Evolutionary conservation across 2,329 filamentous ascomycete genomes (phyloP), one percentile per base, ranked within the genome.

Genomic region (Setomelanomma holmii): DNA sequence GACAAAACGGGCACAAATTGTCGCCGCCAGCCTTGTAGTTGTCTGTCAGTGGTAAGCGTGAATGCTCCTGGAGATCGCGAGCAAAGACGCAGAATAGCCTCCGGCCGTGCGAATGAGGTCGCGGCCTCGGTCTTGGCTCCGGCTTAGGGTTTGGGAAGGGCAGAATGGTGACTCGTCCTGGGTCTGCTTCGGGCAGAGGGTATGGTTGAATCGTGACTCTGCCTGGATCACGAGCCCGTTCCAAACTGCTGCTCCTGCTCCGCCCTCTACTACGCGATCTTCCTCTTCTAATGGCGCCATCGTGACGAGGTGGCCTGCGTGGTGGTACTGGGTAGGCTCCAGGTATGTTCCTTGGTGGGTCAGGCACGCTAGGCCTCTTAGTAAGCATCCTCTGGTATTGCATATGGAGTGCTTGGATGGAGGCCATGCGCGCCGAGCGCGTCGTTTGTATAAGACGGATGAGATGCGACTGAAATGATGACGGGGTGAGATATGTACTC

Each of bases 61-160:
- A 30, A 38, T 61, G 45, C 12, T 49, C 39, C 46, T 74, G 71
- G 6, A 74, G 64, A 33, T 70, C 66, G 21, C 58, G 60, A 2
- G 71, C 67, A 40, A 72, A 73, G 14, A 66, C 42, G 41, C 71
- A 74, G 51, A 68, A 74, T 3, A 74, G 57, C 1, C 56, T 51
- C 6, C 45, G 51, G 4, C 40, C 20, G 24, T 51, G 41, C 20
- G 55, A 45, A 6, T 40, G 51, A 1, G 44, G 27, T 3, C 24
- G 22, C 6, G 49, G 27, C 3, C 24, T 24, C 8, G 49, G 44
- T 3, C 33, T 45, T 16, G 40, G 47, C 7, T 16, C 38, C 8
- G 45, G 55, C 10, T 16, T 45, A 16, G 53, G 45, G 1, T 43
- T 60, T 12, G 51, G 24, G 8, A 40, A 42, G 4, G 45, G 51